A percentile compares a stretch with the other conserved stretches of the same genome.
Conservation (phyloP, 2,329 filamentous ascomycete genomes). For the Zymoseptoria brevis region DNA sequence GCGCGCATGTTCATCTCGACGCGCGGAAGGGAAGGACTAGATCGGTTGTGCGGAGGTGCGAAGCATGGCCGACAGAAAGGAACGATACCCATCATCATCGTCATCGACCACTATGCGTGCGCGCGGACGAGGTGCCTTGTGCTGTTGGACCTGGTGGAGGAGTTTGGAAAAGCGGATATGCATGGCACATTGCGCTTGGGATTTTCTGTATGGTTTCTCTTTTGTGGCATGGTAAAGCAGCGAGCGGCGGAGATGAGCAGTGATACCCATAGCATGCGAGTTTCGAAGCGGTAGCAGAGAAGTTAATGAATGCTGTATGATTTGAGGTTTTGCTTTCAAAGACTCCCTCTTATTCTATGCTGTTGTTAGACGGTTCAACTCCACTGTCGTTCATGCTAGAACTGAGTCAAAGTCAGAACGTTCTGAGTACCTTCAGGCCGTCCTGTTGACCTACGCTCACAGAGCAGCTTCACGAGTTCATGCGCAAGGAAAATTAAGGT, state of each 20-base stretch:
- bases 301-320: neutral
- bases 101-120: neutral
- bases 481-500: neutral
- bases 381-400: no score
- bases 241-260: conserved; percentile 4
- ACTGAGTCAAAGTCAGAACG: no score
- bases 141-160: no score
- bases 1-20: neutral
- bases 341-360: no score
- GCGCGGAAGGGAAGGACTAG: neutral
- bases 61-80: neutral
- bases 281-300: conserved; percentile 1
- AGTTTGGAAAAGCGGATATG: neutral
- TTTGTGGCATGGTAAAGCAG: neutral
- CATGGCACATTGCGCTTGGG: neutral
- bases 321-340: no score
- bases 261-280: conserved; percentile 18
- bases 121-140: no score
- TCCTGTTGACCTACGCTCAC: neutral
- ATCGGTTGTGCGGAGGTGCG: neutral
- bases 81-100: neutral
- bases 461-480: neutral
- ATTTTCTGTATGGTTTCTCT: neutral
- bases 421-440: no score
- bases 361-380: no score